phyloP scores from a whole-genome alignment of 2,329 filamentous ascomycete species.

The Aureobasidium sp. region DNA sequence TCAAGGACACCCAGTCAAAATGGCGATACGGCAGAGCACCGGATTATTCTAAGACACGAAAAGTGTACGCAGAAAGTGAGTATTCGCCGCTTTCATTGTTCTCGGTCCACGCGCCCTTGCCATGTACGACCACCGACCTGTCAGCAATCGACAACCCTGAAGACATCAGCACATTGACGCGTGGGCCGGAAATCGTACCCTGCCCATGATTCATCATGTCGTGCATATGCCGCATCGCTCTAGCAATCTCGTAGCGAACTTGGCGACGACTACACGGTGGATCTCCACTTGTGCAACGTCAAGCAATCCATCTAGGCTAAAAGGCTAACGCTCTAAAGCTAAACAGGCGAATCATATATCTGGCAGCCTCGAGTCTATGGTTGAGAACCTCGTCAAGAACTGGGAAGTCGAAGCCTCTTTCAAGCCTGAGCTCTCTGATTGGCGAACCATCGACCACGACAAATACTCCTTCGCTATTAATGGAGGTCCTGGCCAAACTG shows the following conservation, averaged over 20 bases:
- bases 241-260: background rate
- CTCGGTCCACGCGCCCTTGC: background rate
- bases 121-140: constrained; percentile 1
- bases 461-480: constrained; percentile 60
- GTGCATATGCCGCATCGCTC: background rate
- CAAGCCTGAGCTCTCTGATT: constrained; percentile 55
- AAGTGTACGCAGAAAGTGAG: constrained; percentile 53
- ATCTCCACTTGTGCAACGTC: background rate
- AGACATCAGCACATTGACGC: background rate
- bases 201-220: background rate
- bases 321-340: constrained; percentile 35
- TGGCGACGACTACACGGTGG: background rate
- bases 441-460: constrained; percentile 56
- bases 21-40: constrained; percentile 57
- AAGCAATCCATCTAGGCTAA: background rate
- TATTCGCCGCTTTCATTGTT: constrained; percentile 15
- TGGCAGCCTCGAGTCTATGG: constrained; percentile 52
- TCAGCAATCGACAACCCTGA: background rate
- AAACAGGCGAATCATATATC: constrained; percentile 51
- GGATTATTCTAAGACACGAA: constrained; percentile 58
- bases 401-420: constrained; percentile 67
- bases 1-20: constrained; percentile 46
- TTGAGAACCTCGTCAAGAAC: constrained; percentile 66
- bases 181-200: too few species aligned
- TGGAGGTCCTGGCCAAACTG: constrained; percentile 50